Evolutionary conservation across 495 filamentous ascomycete genomes (phyloP), one percentile per base, ranked within the genome.

Genomic region (Penicillium fimorum): DNA sequence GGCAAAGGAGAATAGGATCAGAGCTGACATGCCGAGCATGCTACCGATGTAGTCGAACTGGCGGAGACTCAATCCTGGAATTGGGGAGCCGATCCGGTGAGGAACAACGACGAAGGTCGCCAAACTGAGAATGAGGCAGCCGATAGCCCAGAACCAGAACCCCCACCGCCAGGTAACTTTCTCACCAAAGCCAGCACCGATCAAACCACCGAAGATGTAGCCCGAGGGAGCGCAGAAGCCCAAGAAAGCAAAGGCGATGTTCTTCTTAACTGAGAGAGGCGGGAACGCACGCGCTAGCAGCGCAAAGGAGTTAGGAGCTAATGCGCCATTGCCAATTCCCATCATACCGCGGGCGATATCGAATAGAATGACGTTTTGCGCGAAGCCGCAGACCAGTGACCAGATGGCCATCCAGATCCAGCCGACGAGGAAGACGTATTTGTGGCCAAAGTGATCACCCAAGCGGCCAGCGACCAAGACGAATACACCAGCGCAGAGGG

Each of bases 101-200:
- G 58, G 58, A 30, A 60, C 53, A 27, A 56, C 24, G 29, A 72
- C 53, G 1, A 63, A 57, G n/a, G 76, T 62, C 2, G 47, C 58
- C 51, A 80, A 69, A n/a, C 70, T 73, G 33, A 81, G 70, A n/a
- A 72, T 65, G 74, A 76, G 84, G 40, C 76, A 75, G 20, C 76
- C 62, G 53, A 81, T 74, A 10, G 71, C 76, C 49, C 80, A 72
- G 15, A 72, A 69, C 78, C 76, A 87, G 61, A 77, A 87, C 0
- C 78, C 69, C 85, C 85, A 87, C 4, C 78, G 79, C 85, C 85
- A 87, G 73, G 76, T 82, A 9, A 72, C 70, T 7, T 74, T 60
- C 18, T 78, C 64, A 3, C 77, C 71, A 11, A 83, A 77, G 4
- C 84, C 50, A 1, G 65, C 62, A 2, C 73, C 68, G 49, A 84